phyloP scores from a whole-genome alignment of 2,329 filamentous ascomycete genomes.

The Fusarium nelsonii region DNA sequence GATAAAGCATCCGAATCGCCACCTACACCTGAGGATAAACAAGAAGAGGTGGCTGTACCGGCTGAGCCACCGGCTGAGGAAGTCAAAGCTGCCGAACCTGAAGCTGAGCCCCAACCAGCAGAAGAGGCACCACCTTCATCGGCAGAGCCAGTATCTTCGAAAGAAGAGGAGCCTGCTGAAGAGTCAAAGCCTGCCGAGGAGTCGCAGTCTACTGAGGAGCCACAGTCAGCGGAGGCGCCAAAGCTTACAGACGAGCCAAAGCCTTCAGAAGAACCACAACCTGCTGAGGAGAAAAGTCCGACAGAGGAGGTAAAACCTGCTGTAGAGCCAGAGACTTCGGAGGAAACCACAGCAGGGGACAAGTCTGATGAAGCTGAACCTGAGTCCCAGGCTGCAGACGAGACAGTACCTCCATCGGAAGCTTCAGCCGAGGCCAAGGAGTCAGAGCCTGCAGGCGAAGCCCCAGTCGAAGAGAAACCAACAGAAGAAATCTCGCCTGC shows the following conservation, averaged over 20 bases:
- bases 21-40: slow-evolving; percentile 6
- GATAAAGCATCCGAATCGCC: slow-evolving; percentile 5
- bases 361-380: slow-evolving; percentile 13
- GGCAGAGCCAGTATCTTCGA: slow-evolving; percentile 4
- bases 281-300: background rate
- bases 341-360: background rate
- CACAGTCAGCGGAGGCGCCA: background rate
- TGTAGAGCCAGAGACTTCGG: slow-evolving; percentile 1
- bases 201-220: background rate
- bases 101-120: slow-evolving; percentile 13
- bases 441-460: background rate
- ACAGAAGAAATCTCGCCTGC: background rate
- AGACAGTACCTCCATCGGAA: slow-evolving; percentile 1
- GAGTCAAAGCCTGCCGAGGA: slow-evolving; percentile 2
- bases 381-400: slow-evolving; percentile 9
- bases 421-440: background rate
- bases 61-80: slow-evolving; percentile 13
- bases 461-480: background rate
- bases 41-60: slow-evolving; percentile 9
- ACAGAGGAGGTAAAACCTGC: slow-evolving; percentile 3
- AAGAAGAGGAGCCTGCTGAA: slow-evolving; percentile 1
- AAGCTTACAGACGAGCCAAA: slow-evolving; percentile 2
- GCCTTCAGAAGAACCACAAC: background rate
- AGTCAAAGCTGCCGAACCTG: slow-evolving; percentile 9
- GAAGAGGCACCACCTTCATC: background rate